Base-by-base conservation (phyloP, 2,329 filamentous ascomycete species). In the Fusarium sp. region DNA sequence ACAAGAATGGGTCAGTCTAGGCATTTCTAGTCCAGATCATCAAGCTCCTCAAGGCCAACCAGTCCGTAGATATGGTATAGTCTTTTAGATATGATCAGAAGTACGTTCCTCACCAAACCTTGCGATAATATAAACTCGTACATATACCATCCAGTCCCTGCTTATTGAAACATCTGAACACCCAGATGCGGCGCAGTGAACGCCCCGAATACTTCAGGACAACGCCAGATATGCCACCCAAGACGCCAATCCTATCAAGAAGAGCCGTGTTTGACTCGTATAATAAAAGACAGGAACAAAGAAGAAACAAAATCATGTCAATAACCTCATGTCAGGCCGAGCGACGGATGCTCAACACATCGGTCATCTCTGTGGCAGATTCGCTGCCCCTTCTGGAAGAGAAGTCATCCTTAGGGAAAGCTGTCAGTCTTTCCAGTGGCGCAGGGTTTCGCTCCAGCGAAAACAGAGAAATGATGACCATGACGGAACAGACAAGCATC, bases 391-490 rank as follows among this genome's bases (percentile, higher is more conserved):
- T 74, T 30, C 75, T 72, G 41, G 75, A 78, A 8, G 71, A 69
- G 30, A 69, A 61, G 18, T 75, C 72, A 46, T 79, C 76, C 61
- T 74, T 73, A 25, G 71, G 71, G 37, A 67, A 59, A 7, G 74
- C 70, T 27, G 76, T 76, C 52, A 80, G 55, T 40, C 71, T 75
- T 55, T 75, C 74, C 53, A 83, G 76, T 8, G 80, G 75, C 4
- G 75, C 71, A 1, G 84, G 85, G 7, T 78, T 74, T 37, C 76
- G 77, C 71, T 87, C 83, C 57, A 84, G 79, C 2, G 83, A 82
- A 55, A 84, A 81, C 4, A 83, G 63, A 27, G 84, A 84, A 12
- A 80, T 76, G 27, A 83, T 59, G 9, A 86, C 76, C 74, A 85
- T 85, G 46, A 77, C 76, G 7, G 78, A 80, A 32, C 82, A 81